Evolutionary conservation across 2,329 filamentous ascomycete species (phyloP), one percentile per base, ranked within the genome.

Genomic region (Xylariaceae sp.): DNA sequence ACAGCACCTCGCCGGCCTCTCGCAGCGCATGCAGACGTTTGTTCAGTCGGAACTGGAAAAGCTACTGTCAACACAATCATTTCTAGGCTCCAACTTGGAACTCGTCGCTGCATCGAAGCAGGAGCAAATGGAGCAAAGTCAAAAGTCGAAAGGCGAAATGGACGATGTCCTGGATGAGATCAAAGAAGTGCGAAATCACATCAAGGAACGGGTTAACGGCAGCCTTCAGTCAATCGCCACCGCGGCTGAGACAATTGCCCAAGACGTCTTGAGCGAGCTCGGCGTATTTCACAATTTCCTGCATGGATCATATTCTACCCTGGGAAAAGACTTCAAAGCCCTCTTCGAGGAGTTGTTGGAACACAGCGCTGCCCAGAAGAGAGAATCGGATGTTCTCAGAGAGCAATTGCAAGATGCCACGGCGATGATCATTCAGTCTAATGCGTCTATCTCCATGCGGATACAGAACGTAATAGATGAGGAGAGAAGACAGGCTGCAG

Each of bases 111-210:
- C 79, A 19, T 88, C 87, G 0, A 85, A 86, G 68, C 75, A 77
- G 49, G 81, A 87, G 62, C 79, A 95, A 12, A 79, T 87, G 30
- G 76, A 81, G 42, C 85, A 88, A 64, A 87, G 85, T 53, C 76
- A 80, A 29, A 76, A 79, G 58, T 87, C 90, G 2, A 89, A 87
- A 65, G 84, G 91, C 47, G 87, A 91, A 54, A 91, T 96, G 88
- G 91, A 96, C 64, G 77, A 82, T n/a, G 86, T 96, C 1, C 78
- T 99, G 7, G 89, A 94, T 65, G 92, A 95, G 68, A 96, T 97
- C 69, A 91, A 91, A 68, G 84, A 82, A n/a, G 78, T 97, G 29
- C 84, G 92, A 27, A 88, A 96, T 68, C 86, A 89, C 51, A 89
- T 97, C 50, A 96, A 96, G 75, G 77, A 81, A 47, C 87, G 87